These are phyloP conservation scores for Amylostereum chailletii DNA, from an alignment of 1,284 basidiomycete species.

Conservation along the genomic window DNA sequence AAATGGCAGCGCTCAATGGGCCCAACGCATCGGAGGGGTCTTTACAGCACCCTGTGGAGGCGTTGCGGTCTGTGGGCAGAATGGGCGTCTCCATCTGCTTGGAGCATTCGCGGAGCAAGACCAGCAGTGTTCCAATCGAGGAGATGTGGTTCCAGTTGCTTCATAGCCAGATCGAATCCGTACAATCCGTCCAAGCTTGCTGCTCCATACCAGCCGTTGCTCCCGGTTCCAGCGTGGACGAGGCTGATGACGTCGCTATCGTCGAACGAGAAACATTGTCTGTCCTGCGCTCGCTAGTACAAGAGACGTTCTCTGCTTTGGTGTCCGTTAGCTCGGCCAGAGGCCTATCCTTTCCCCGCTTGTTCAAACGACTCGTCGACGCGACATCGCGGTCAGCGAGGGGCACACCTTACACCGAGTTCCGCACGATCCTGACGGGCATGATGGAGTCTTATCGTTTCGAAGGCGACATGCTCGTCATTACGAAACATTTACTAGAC, in stretches of 20 bases:
- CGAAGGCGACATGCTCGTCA: slow-evolving; percentile 85
- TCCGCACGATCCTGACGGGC: slow-evolving; percentile 81
- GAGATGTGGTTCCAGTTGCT: slow-evolving; percentile 90
- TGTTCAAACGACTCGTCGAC: slow-evolving; percentile 87
- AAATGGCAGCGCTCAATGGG: slow-evolving; percentile 22
- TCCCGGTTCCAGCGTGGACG: slow-evolving; percentile 11
- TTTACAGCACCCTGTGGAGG: slow-evolving; percentile 23
- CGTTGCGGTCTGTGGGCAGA: slow-evolving; percentile 46
- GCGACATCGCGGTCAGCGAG: slow-evolving; percentile 42
- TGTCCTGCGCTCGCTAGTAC: slow-evolving; percentile 66
- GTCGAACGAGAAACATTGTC: slow-evolving; percentile 31
- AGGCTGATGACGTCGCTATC: slow-evolving; percentile 14
- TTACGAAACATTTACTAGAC: slow-evolving; percentile 79
- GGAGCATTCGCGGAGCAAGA: slow-evolving; percentile 44
- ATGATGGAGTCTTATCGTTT: slow-evolving; percentile 93
- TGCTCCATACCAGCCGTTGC: slow-evolving; percentile 21
- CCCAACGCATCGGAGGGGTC: slow-evolving; percentile 22
- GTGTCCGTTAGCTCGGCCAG: slow-evolving; percentile 78
- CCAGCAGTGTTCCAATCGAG: slow-evolving; percentile 51
- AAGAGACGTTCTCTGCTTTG: slow-evolving; percentile 78
- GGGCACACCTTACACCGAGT: slow-evolving; percentile 82
- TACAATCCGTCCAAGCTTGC: slow-evolving; percentile 59
- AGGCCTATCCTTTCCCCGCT: slow-evolving; percentile 81
- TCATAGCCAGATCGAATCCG: slow-evolving; percentile 70
- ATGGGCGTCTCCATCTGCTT: slow-evolving; percentile 63